Conservation (phyloP, 23 red algal genomes). For the Rhodosorus marinus region DNA sequence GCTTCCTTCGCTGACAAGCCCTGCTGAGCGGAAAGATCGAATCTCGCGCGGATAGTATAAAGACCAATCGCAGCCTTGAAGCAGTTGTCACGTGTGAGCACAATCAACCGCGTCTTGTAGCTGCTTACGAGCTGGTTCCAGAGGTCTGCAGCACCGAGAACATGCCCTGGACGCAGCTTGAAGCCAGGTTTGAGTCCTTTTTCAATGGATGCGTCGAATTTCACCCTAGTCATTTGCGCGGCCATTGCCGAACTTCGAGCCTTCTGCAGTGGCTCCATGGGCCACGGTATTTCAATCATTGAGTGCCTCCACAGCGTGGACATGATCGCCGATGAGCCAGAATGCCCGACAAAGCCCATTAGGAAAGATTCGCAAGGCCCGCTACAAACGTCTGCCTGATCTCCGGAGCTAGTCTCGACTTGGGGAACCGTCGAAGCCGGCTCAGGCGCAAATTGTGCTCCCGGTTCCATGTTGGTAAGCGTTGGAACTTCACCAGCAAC, state of each 20-base stretch:
- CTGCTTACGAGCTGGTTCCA: constrained; percentile 12
- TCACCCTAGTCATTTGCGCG: constrained; percentile 2
- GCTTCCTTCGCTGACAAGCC: constrained; percentile 10
- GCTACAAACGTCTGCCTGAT: too few relatives aligned
- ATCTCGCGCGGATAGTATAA: constrained; percentile 22
- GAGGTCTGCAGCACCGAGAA: constrained; percentile 10
- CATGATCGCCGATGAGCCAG: constrained; percentile 26
- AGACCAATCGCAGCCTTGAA: constrained; percentile 41
- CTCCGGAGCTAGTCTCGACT: too few relatives aligned
- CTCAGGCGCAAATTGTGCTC: too few relatives aligned
- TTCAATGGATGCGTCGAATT: constrained; percentile 11
- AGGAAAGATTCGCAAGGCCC: too few relatives aligned
- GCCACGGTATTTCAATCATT: constrained; percentile 8
- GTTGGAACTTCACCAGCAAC: too few relatives aligned
- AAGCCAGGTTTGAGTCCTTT: constrained; percentile 31
- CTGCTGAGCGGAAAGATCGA: constrained; percentile 26
- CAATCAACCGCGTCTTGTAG: constrained; percentile 30
- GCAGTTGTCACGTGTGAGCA: constrained; percentile 26
- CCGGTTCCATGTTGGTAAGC: too few relatives aligned
- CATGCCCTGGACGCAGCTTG: constrained; percentile 40
- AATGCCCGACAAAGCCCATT: constrained; percentile 49
- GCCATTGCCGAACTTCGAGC: constrained; percentile 15
- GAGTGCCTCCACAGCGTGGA: constrained; percentile 27
- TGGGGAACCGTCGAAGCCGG: too few relatives aligned
- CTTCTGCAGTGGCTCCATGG: too few relatives aligned